These are phyloP conservation scores for Cicer chorassanicum DNA, from an alignment of 306 rosid genomes.

Conservation along the genomic window DNA sequence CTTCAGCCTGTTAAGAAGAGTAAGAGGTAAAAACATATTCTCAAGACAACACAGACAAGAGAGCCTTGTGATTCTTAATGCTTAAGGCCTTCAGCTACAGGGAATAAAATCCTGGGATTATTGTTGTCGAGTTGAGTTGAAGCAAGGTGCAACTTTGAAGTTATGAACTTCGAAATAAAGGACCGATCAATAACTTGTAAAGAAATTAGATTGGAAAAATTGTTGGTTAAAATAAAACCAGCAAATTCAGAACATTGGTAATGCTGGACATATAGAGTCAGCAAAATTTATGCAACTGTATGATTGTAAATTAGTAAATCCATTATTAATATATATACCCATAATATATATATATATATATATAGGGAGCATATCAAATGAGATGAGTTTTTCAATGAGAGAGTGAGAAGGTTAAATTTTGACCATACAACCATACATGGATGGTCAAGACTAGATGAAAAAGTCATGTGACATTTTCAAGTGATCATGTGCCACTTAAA, in stretches of 20 bases:
- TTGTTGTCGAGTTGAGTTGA: slow-evolving; percentile 1
- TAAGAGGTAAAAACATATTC: slow-evolving; percentile 41
- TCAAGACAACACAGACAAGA: slow-evolving; percentile 27
- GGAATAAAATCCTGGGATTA: slow-evolving; percentile 6
- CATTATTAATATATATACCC: too few relatives aligned
- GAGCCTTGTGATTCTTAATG: slow-evolving; percentile 19
- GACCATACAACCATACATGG: too few relatives aligned
- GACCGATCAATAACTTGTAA: slow-evolving; percentile 1
- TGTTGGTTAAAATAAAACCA: slow-evolving; percentile 7
- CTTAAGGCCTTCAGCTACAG: neutral
- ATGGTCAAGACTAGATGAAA: too few relatives aligned
- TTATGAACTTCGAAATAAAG: neutral
- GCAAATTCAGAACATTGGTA: neutral
- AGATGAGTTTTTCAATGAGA: too few relatives aligned
- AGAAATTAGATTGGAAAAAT: neutral
- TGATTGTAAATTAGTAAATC: neutral
- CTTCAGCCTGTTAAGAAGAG: slow-evolving; percentile 74
- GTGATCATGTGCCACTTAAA: too few relatives aligned
- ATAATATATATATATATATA: too few relatives aligned
- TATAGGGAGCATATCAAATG: too few relatives aligned
- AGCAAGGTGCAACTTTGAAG: slow-evolving; percentile 10
- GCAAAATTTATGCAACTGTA: neutral
- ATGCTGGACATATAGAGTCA: neutral
- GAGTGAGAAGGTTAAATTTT: too few relatives aligned
- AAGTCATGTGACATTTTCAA: too few relatives aligned